Conservation (phyloP, 805 yeast species). For the Kuraishia piskuri region DNA sequence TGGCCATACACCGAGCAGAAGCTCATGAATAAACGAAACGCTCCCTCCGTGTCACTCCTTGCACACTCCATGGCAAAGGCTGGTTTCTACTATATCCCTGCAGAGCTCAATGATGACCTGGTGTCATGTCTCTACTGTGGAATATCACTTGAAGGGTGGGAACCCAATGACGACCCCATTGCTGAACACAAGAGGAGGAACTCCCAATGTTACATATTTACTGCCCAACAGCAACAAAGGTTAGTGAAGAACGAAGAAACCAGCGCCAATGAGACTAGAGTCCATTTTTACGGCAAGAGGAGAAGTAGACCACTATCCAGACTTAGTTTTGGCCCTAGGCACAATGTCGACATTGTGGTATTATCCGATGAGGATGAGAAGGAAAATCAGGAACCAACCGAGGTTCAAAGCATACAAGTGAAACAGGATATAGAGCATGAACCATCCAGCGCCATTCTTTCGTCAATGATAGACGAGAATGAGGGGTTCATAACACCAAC, state of each 20-base stretch:
- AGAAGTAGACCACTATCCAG: neutral
- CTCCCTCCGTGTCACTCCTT: constrained; percentile 19
- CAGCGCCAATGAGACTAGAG: neutral
- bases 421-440: neutral
- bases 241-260: neutral
- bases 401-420: neutral
- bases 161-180: constrained; percentile 50
- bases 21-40: constrained; percentile 11
- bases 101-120: constrained; percentile 37
- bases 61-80: constrained; percentile 39
- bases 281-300: neutral
- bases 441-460: no score
- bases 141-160: constrained; percentile 66
- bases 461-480: no score
- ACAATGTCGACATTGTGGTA: neutral
- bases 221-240: constrained; percentile 1
- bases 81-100: constrained; percentile 58
- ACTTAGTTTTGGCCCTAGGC: neutral
- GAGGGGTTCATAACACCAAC: no score
- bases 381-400: neutral
- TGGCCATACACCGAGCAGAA: constrained; percentile 35
- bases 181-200: constrained; percentile 43
- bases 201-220: constrained; percentile 32
- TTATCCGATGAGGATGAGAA: neutral
- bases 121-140: constrained; percentile 61